phyloP scores from a whole-genome alignment of 2,329 filamentous ascomycete genomes.

The Endoconidiophora polonica region DNA sequence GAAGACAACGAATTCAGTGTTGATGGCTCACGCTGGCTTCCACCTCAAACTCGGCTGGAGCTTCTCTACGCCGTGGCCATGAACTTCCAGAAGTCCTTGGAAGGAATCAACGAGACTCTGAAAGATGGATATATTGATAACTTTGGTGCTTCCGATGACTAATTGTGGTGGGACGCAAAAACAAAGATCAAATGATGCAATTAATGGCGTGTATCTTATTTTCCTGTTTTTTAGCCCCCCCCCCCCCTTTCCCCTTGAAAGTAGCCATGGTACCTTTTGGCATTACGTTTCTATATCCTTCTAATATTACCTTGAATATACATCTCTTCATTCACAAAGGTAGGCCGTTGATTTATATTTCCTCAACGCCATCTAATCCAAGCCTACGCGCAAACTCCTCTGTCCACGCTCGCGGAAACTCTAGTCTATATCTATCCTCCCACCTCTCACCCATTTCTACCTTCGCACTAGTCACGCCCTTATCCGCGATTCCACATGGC shows the following conservation, averaged over 20 bases:
- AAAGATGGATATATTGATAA: constrained; percentile 22
- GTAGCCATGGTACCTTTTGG: too few species aligned
- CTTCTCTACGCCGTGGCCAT: constrained; percentile 54
- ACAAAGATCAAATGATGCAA: too few species aligned
- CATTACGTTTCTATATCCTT: too few species aligned
- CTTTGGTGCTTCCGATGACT: too few species aligned
- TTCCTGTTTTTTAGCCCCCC: too few species aligned
- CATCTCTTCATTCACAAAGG: too few species aligned
- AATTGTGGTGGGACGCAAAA: too few species aligned
- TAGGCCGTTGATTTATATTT: not conserved
- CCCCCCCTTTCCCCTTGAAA: too few species aligned
- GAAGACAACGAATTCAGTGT: constrained; percentile 1
- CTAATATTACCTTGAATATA: too few species aligned
- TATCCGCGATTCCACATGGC: constrained; percentile 74
- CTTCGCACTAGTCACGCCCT: constrained; percentile 58
- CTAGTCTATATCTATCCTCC: not conserved
- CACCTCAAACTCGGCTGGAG: constrained; percentile 20
- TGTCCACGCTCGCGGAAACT: constrained; percentile 7
- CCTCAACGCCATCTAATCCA: not conserved
- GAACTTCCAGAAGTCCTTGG: constrained; percentile 67
- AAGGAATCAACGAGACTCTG: constrained; percentile 53
- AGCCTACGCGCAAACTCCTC: constrained; percentile 9
- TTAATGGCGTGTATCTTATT: too few species aligned
- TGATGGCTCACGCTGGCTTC: constrained; percentile 8
- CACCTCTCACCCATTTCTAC: constrained; percentile 26